Evolutionary conservation across 352 stramenopile species (phyloP), one percentile per base, ranked within the genome.

Genomic region (Elongisporangium senticosum): DNA sequence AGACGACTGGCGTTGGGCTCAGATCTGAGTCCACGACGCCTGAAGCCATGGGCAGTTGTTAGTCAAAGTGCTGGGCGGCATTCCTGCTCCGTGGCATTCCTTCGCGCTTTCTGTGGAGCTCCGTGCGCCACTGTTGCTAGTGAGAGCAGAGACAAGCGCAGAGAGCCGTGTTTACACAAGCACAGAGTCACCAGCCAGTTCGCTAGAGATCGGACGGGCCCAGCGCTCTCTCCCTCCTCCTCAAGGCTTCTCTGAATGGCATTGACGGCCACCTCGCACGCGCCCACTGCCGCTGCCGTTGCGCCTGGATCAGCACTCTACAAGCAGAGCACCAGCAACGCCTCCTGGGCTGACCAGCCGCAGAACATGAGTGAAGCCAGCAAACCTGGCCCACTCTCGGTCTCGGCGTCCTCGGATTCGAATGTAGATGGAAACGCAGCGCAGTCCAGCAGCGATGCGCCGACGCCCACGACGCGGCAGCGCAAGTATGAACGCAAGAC

Each of bases 401-500:
- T 43, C 33, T 43, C 33, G 10, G 33, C 33, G 33, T 43, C 33
- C 33, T 43, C 33, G 1, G 33, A 43, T 43, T 43, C 33, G 1
- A 43, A 43, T 4, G 33, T 43, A 2, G 33, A 43, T 10, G 33
- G 33, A 43, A 43, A 17, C 13, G 11, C 13, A 17, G 33, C 17
- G 33, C 33, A 43, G 33, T 43, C 33, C 33, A 43, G 33, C 11
- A 43, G 33, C 11, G 33, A 43, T 43, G 49, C 49, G 17, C 19
- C 22, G 17, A 57, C 52, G 11, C 33, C 55, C 40, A 48, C 33
- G 13, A 43, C 33, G 50, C 68, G 74, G 19, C 80, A 93, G 67
- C 86, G 86, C 75, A 93, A 95, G 64, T 95, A 95, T 65, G 86
- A 95, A 61, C 86, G 83, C 68, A 90, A 92, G 68, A 91, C 83